Evolutionary conservation across 306 rosid species (phyloP), one percentile per base, ranked within the genome.

Genomic region (Malus orientalis): DNA sequence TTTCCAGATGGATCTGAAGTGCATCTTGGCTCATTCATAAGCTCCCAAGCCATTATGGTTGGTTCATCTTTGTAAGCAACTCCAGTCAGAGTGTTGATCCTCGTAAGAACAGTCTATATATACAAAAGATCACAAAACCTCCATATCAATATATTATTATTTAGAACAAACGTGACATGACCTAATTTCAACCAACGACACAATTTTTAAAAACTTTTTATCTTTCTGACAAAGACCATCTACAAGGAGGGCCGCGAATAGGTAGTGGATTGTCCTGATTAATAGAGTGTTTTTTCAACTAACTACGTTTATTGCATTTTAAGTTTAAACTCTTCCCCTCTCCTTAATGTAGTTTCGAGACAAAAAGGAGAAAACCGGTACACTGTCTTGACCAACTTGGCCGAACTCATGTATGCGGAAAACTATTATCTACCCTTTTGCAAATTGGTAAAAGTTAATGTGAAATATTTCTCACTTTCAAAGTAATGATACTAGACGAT

Each of bases 21-120:
- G 70, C 99, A 92, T 78, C 96, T 79, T 25, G 90, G 79, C 85
- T 95, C 99, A 71, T 95, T 95, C 88, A 95, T 95, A 40, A 92
- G 98, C 84, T 92, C 99, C 99, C 99, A 92, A 20, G 99, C 97
- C 97, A 95, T 91, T 74, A 95, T 91, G 13, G 98, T 85, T 49
- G 97, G 89, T 23, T 95, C 98, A 55, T 92, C 98, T 71, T 88
- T 95, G 87, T 95, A 95, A 69, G 83, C 85, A 64, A 89, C 86
- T 71, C 99, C 98, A 16, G 74, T 92, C 22, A 95, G 3, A 62
- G 83, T 91, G 80, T 92, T 95, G 30, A 54, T 90, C 76, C 99
- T 89, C 44, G 96, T 92, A 20, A 95, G 89, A 18, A 92, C 84
- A 27, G 76, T 78, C 97, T 95, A 62, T 10, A 58, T n/a, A 62